Evolutionary conservation across 371 early-diverging fungal species (phyloP).

Genomic region (Saksenaea vasiformis): DNA sequence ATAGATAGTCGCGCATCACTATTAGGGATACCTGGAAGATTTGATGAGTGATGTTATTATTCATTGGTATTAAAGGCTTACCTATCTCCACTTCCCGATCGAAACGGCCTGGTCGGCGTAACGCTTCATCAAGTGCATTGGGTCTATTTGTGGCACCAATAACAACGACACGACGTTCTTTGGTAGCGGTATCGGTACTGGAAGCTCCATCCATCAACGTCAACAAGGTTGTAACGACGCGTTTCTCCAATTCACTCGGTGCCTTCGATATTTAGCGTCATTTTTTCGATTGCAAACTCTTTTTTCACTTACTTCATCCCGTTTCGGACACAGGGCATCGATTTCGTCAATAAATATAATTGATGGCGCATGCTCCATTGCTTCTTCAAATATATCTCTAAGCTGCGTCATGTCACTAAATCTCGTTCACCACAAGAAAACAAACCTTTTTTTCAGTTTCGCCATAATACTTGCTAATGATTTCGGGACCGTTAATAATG

Average conservation of each 20-base stretch:
- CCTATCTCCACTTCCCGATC: conserved; percentile 96
- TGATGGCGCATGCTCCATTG: conserved; percentile 81
- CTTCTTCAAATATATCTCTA: conserved; percentile 80
- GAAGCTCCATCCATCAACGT: conserved; percentile 96
- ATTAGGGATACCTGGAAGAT: conserved; percentile 72
- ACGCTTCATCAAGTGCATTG: conserved; percentile 91
- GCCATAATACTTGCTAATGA: conserved; percentile 94
- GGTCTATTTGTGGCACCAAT: conserved; percentile 99
- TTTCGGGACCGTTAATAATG: conserved; percentile 94
- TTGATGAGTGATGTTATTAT: neutral
- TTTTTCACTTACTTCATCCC: conserved; percentile 67
- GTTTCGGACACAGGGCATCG: conserved; percentile 93
- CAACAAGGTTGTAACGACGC: conserved; percentile 95
- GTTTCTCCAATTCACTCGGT: conserved; percentile 77
- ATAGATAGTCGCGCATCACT: conserved; percentile 75
- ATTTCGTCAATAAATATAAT: conserved; percentile 99
- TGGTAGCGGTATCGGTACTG: neutral
- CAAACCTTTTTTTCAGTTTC: conserved; percentile 90
- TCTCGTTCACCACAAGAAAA: neutral
- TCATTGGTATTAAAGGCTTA: conserved; percentile 10
- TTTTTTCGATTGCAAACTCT: neutral
- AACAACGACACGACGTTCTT: conserved; percentile 65
- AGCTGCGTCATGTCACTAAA: conserved; percentile 44
- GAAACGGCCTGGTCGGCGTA: conserved; percentile 97
- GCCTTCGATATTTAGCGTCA: conserved; percentile 36